A percentile compares a stretch with the other conserved stretches of the same genome.
Conservation (phyloP, 108 stramenopile genomes). For the Pseudonitzschia delicatissima region DNA sequence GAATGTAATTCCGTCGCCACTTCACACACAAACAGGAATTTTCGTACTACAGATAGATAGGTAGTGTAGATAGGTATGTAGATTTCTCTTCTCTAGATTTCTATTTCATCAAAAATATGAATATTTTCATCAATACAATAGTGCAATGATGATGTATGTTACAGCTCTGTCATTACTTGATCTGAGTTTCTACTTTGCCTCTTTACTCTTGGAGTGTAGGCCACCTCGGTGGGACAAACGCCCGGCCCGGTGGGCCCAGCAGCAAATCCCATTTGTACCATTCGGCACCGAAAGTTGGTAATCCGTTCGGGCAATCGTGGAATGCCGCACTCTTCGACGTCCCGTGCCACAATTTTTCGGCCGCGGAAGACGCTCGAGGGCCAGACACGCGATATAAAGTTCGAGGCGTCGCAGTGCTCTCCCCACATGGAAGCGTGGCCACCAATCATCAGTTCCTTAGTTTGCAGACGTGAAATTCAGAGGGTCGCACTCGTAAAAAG, state of each 20-base stretch:
- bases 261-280: constrained; percentile 38
- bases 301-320: constrained; percentile 28
- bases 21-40: too few relatives aligned
- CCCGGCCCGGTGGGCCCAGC: constrained; percentile 45
- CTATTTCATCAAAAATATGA: too few relatives aligned
- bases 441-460: constrained; percentile 46
- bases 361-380: constrained; percentile 58
- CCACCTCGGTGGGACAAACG: constrained; percentile 37
- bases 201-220: background rate
- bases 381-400: constrained; percentile 54
- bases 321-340: constrained; percentile 11
- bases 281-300: constrained; percentile 39
- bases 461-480: constrained; percentile 30
- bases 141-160: too few relatives aligned
- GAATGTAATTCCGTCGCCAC: too few relatives aligned
- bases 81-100: too few relatives aligned
- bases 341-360: constrained; percentile 56
- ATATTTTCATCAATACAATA: too few relatives aligned
- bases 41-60: too few relatives aligned
- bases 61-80: too few relatives aligned
- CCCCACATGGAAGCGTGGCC: constrained; percentile 77
- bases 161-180: too few relatives aligned
- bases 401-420: constrained; percentile 58
- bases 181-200: too few relatives aligned
- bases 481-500: constrained; percentile 50